These are phyloP conservation scores for Sodiomyces alkalinus DNA, from an alignment of 2,329 filamentous ascomycete species.

Conservation along the genomic window DNA sequence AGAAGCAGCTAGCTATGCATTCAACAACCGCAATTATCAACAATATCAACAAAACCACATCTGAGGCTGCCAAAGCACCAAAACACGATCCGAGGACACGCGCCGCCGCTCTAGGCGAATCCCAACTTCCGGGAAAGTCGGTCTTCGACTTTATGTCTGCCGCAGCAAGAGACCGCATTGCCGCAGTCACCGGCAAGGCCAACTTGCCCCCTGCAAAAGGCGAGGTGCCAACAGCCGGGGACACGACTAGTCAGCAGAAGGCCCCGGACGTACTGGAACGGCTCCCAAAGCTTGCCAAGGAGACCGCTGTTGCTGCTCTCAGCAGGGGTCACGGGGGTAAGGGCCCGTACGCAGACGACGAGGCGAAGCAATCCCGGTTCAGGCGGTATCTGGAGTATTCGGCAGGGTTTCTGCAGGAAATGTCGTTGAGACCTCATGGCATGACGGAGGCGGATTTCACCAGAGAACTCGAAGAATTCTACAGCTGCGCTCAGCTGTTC, in stretches of 20 bases:
- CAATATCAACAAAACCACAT: slow-evolving; percentile 39
- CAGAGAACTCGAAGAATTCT: slow-evolving; percentile 66
- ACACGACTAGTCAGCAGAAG: too few species aligned
- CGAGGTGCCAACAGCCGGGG: slow-evolving; percentile 47
- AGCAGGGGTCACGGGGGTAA: slow-evolving; percentile 49
- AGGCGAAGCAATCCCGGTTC: slow-evolving; percentile 67
- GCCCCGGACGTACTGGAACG: slow-evolving; percentile 40
- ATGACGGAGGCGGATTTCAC: slow-evolving; percentile 57
- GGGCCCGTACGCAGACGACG: slow-evolving; percentile 71
- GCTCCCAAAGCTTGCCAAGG: slow-evolving; percentile 49
- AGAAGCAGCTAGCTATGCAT: too few species aligned
- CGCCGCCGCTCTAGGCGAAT: slow-evolving; percentile 58
- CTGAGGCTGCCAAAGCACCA: slow-evolving; percentile 63
- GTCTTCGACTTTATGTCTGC: slow-evolving; percentile 86
- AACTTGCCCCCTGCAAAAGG: slow-evolving; percentile 66
- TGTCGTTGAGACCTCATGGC: slow-evolving; percentile 32
- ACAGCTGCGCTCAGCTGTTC: slow-evolving; percentile 54
- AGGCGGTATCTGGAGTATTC: slow-evolving; percentile 65
- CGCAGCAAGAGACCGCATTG: slow-evolving; percentile 62
- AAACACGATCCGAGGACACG: slow-evolving; percentile 61
- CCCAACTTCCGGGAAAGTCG: slow-evolving; percentile 73
- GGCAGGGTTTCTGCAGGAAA: slow-evolving; percentile 42
- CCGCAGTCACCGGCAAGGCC: slow-evolving; percentile 54
- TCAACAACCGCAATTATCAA: too few species aligned
- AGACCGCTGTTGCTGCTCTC: slow-evolving; percentile 53